phyloP scores from a whole-genome alignment of 768 basidiomycete genomes.

The Steccherinum ochraceum region DNA sequence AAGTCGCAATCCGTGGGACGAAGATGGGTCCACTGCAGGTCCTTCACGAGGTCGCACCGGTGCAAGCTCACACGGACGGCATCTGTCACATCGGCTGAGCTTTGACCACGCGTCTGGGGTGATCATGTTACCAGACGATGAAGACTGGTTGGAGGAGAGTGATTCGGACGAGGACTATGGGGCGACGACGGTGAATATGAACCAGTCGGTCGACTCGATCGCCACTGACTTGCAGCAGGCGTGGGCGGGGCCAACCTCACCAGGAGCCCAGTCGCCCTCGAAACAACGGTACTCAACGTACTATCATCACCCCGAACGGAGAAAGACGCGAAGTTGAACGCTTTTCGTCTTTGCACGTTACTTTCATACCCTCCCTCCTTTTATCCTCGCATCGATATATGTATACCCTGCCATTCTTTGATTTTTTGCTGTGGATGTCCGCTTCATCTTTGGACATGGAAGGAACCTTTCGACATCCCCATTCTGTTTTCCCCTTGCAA shows the following conservation, averaged over 20 bases:
- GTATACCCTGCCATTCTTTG: no score
- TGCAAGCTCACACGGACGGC: conserved; percentile 14
- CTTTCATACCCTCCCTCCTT: not conserved
- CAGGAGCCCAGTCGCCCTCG: conserved; percentile 27
- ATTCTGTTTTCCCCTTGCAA: no score
- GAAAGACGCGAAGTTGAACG: conserved; percentile 22
- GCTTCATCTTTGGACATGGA: no score
- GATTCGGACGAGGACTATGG: conserved; percentile 40
- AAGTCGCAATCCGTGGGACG: conserved; percentile 52
- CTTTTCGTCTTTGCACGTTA: not conserved
- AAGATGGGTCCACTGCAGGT: conserved; percentile 34
- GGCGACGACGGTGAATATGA: not conserved
- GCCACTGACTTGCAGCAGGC: conserved; percentile 38
- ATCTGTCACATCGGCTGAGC: conserved; percentile 58
- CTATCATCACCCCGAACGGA: conserved; percentile 80
- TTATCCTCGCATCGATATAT: not conserved
- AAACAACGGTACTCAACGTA: conserved; percentile 75
- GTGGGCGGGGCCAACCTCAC: conserved; percentile 26
- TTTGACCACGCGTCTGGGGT: conserved; percentile 85
- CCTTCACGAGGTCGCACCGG: conserved; percentile 17
- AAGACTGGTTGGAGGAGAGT: conserved; percentile 49
- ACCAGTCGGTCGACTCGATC: not conserved
- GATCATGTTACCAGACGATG: conserved; percentile 77
- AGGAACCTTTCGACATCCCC: no score
- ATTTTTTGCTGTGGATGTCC: no score